These are phyloP conservation scores for Psidium guajava DNA, from an alignment of 345 rosid species.

Conservation along the genomic window DNA sequence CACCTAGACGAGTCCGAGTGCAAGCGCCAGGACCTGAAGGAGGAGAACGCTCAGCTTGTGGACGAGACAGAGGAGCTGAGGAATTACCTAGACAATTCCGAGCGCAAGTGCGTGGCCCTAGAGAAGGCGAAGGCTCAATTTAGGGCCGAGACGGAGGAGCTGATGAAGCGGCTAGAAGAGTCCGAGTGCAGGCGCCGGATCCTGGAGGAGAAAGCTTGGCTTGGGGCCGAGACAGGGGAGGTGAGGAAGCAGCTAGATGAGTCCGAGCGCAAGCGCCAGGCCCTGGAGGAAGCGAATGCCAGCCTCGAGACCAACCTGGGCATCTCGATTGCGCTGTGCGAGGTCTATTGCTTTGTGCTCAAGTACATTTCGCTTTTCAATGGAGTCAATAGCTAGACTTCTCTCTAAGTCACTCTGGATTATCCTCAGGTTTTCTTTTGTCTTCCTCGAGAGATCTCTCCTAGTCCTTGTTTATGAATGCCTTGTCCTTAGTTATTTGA, in stretches of 20 bases:
- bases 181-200: background rate
- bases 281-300: background rate
- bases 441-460: background rate
- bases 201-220: background rate
- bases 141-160: background rate
- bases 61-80: background rate
- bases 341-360: background rate
- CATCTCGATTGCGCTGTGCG: background rate
- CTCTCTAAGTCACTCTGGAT: background rate
- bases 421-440: background rate
- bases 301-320: background rate
- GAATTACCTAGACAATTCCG: background rate
- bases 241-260: background rate
- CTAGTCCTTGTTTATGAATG: background rate
- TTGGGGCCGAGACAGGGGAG: background rate
- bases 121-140: no score
- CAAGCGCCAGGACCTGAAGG: background rate
- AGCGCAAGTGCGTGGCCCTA: background rate
- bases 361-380: background rate
- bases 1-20: background rate
- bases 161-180: background rate
- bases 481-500: background rate
- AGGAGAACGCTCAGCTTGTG: background rate
- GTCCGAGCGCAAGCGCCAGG: background rate
- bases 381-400: background rate